Evolutionary conservation across 179 eudicot genomes (phyloP), one percentile per base, ranked within the genome.

Genomic region (Gypsophila paniculata): DNA sequence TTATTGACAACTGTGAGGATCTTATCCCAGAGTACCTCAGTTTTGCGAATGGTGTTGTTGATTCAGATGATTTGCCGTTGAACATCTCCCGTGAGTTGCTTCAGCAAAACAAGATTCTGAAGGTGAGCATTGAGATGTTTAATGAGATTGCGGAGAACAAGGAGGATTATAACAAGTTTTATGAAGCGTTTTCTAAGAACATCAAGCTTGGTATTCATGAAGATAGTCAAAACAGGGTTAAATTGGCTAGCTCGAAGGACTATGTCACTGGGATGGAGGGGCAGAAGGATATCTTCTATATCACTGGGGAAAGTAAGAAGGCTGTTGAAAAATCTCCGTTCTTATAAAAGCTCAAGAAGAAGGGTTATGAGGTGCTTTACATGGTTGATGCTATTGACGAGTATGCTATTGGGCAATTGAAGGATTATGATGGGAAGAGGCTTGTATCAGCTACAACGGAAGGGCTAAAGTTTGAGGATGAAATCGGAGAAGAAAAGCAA

Each of bases 341-440:
- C 88, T 64, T 90, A 62, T 93, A 90, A 72, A 75, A 81, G 75
- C 87, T 90, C 15, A 90, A 88, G 81, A 88, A 88, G 89, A 88
- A 75, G 64, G 96, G 93, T 0, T 88, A 90, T 46, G 93, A 90
- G 38, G 93, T 90, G 0, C 81, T 90, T 0, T 90, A 73, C 82
- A 90, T 90, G 96, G 93, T 90, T 1, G 96, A 88, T 69, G 93
- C 96, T 54, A 88, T 90, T 68, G 96, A 90, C 26, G 96, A 90
- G 79, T 90, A 90, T 42, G 90, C 92, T 11, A 82, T 90, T 49
- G 96, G 92, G 12, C 93, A 90, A 29, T 64, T 90, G 58, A 90
- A 90, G 76, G 96, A 90, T 23, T 90, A 88, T 14, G 93, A 90
- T 34, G 96, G 96, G 0, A 90, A 88, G 78, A 90, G 88, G 69